phyloP scores from a whole-genome alignment of 768 basidiomycete species.

The Cytidiella melzeri region DNA sequence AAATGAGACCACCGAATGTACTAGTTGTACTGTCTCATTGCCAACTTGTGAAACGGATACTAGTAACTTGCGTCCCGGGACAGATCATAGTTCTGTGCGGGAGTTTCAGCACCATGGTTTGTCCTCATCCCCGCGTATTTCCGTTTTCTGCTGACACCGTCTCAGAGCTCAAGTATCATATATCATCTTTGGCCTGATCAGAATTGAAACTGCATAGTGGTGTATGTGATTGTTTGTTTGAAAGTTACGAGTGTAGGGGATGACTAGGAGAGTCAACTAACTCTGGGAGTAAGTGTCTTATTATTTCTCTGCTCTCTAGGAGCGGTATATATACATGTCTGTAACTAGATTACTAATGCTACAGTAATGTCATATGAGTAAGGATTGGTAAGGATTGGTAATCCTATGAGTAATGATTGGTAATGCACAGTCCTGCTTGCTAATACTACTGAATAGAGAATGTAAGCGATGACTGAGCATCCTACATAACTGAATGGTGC shows the following conservation, averaged over 20 bases:
- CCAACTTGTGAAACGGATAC: slow-evolving; percentile 14
- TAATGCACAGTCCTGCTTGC: too few relatives aligned
- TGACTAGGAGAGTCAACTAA: too few relatives aligned
- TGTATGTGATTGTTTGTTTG: slow-evolving; percentile 26
- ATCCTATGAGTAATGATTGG: too few relatives aligned
- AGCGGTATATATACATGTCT: slow-evolving; percentile 26
- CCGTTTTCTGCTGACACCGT: not conserved
- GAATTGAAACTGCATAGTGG: slow-evolving; percentile 28
- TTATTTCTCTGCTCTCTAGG: slow-evolving; percentile 24
- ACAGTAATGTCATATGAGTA: too few relatives aligned
- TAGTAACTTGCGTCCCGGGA: slow-evolving; percentile 24
- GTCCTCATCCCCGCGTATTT: slow-evolving; percentile 1
- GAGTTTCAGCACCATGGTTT: slow-evolving; percentile 23
- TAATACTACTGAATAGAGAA: too few relatives aligned
- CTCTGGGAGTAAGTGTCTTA: too few relatives aligned
- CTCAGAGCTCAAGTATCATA: slow-evolving; percentile 25
- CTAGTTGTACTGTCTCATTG: slow-evolving; percentile 10
- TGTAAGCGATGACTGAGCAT: too few relatives aligned
- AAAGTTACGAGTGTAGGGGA: too few relatives aligned
- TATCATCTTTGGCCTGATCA: slow-evolving; percentile 29
- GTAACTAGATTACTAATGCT: too few relatives aligned
- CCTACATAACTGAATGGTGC: too few relatives aligned
- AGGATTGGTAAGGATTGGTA: too few relatives aligned
- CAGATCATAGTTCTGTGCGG: slow-evolving; percentile 26
- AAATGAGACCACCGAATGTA: too few relatives aligned